Evolutionary conservation across 176 grass and related monocot genomes (phyloP).

Genomic region (Aegilops bicornis): DNA sequence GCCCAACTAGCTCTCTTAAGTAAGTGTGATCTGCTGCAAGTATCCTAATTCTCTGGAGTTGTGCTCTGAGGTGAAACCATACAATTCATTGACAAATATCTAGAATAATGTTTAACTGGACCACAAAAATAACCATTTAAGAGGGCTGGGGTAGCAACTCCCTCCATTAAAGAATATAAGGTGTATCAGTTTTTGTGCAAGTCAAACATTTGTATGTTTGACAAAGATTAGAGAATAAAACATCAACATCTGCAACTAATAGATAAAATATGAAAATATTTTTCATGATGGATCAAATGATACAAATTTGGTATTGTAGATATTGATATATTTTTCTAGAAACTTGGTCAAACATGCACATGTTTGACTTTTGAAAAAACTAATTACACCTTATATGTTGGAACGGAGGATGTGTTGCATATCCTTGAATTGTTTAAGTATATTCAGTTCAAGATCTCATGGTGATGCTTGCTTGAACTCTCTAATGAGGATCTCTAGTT

Average conservation of each 20-base stretch:
- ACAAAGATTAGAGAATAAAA: too few relatives aligned
- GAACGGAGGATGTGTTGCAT: neutral
- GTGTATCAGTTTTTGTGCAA: too few relatives aligned
- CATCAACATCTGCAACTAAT: too few relatives aligned
- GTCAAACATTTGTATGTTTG: too few relatives aligned
- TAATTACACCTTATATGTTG: too few relatives aligned
- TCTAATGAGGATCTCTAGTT: neutral
- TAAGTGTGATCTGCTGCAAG: neutral
- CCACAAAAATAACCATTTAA: neutral
- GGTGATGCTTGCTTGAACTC: neutral
- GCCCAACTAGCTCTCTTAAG: neutral
- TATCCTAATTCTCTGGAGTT: neutral
- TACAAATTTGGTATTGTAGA: too few relatives aligned
- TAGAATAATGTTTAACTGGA: constrained; percentile 12
- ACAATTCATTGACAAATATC: neutral
- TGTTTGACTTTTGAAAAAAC: too few relatives aligned
- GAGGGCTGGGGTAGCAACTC: neutral
- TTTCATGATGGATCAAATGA: too few relatives aligned
- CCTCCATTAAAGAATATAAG: too few relatives aligned
- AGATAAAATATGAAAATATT: too few relatives aligned
- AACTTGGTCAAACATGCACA: too few relatives aligned
- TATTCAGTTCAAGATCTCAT: constrained; percentile 5
- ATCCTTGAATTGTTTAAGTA: neutral
- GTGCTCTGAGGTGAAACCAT: neutral
- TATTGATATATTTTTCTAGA: too few relatives aligned